These are phyloP conservation scores for Chrysanthemum seticuspe DNA, from an alignment of 129 eudicot genomes.

Conservation along the genomic window DNA sequence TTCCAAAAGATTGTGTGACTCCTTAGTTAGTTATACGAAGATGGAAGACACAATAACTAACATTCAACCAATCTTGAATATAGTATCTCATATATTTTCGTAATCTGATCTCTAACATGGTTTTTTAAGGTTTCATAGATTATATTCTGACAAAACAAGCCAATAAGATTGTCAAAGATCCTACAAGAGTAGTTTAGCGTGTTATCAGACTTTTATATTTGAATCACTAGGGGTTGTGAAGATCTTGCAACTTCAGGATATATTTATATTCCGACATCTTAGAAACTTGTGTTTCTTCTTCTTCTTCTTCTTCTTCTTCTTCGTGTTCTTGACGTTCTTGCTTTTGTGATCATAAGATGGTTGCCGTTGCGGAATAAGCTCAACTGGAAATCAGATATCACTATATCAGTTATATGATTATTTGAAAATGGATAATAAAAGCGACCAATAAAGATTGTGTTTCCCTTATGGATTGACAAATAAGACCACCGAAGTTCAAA, in stretches of 20 bases:
- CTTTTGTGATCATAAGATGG: too few relatives aligned
- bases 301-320: background rate
- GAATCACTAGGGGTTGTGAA: background rate
- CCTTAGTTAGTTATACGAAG: constrained; percentile 2
- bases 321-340: too few relatives aligned
- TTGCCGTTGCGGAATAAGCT: background rate
- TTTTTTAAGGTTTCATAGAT: too few relatives aligned
- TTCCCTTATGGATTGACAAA: background rate
- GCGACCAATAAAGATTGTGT: background rate
- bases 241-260: background rate
- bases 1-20: background rate
- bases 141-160: background rate
- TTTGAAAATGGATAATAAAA: background rate
- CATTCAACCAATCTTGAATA: background rate
- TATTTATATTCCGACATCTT: background rate
- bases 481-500: background rate
- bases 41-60: constrained; percentile 15
- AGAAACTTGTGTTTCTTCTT: background rate
- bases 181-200: constrained; percentile 3
- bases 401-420: background rate
- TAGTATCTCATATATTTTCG: background rate
- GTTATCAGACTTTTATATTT: background rate
- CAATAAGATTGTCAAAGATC: constrained; percentile 7
- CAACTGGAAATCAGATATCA: too few relatives aligned
- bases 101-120: background rate